Percentiles rank a stretch among this genome's conserved stretches.
Evolutionary conservation across 2,329 filamentous ascomycete species (phyloP).

Genomic region (Mariannaea elegans): DNA sequence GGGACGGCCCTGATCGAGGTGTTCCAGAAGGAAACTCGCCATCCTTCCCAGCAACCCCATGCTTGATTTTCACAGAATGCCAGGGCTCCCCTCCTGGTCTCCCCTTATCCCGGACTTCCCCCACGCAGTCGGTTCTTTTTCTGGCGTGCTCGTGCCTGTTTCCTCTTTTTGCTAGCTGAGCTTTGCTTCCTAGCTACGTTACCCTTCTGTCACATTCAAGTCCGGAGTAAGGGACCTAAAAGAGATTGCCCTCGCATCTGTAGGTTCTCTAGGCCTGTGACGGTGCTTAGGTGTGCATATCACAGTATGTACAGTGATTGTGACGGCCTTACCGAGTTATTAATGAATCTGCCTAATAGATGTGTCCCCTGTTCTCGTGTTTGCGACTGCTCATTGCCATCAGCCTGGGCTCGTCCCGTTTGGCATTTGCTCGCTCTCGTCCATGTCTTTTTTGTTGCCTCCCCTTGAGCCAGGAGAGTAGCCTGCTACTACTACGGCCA

Average conservation of each 20-base stretch:
- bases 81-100: not conserved
- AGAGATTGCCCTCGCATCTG: conserved; percentile 7
- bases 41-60: conserved; percentile 26
- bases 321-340: conserved; percentile 6
- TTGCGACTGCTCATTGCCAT: conserved; percentile 7
- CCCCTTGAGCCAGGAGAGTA: not conserved
- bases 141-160: conserved; percentile 22
- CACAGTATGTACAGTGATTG: conserved; percentile 2
- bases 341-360: not conserved
- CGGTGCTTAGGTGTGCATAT: not conserved
- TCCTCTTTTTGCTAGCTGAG: conserved; percentile 5
- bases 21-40: conserved; percentile 35
- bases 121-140: conserved; percentile 26
- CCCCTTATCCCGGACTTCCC: conserved; percentile 15
- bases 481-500: not conserved
- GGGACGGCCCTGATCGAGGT: conserved; percentile 15
- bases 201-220: not conserved
- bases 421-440: not conserved
- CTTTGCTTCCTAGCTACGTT: conserved; percentile 1
- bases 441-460: conserved; percentile 1
- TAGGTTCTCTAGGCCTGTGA: not conserved
- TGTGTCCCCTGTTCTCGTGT: conserved; percentile 7
- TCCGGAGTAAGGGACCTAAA: not conserved
- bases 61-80: conserved; percentile 17
- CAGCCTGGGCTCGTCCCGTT: not conserved